Evolutionary conservation across 2,329 filamentous ascomycete genomes (phyloP), one percentile per base, ranked within the genome.

Genomic region (Xylogone sp.): DNA sequence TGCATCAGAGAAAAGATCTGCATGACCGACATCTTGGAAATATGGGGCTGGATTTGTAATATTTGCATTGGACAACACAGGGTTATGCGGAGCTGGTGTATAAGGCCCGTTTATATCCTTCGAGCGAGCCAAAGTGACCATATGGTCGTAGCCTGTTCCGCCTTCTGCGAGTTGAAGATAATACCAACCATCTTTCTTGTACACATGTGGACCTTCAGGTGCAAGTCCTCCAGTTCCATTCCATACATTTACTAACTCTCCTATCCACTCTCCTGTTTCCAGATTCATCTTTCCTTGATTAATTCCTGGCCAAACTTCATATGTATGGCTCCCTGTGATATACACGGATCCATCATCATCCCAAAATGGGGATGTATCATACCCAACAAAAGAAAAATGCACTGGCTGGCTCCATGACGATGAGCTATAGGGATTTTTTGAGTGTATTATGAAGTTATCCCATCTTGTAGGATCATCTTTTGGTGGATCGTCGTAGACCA

Each of bases 291-390:
- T 65, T 1, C 71, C 67, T 20, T 71, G 65, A 31, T 72, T 61
- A 2, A 76, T 71, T 1, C 68, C 72, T 10, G 70, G 70, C 59
- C 53, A 55, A 18, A 70, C 62, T 50, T 65, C 62, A 64, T 65
- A 72, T 6, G 66, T 65, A 52, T 71, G 69, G n/a, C 62, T 67
- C 3, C 68, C 71, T 0, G 70, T 70, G 3, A 80, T 72, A 51
- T 82, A 83, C 0, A 73, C 67, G 51, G 71, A 76, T 1, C 79
- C 80, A 45, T 83, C 74, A 1, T 74, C 72, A 46, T 83, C 76
- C 75, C 78, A 83, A 57, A 81, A 79, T 7, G 75, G 71, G 29
- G 72, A 75, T 0, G 79, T 76, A 49, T 84, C 81, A 48, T 79
- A 78, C 1, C 75, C 76, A 8, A 69, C 65, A 43, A 77, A 76